Base-by-base conservation (phyloP, 495 filamentous ascomycete genomes). In the Aspergillus affinis region DNA sequence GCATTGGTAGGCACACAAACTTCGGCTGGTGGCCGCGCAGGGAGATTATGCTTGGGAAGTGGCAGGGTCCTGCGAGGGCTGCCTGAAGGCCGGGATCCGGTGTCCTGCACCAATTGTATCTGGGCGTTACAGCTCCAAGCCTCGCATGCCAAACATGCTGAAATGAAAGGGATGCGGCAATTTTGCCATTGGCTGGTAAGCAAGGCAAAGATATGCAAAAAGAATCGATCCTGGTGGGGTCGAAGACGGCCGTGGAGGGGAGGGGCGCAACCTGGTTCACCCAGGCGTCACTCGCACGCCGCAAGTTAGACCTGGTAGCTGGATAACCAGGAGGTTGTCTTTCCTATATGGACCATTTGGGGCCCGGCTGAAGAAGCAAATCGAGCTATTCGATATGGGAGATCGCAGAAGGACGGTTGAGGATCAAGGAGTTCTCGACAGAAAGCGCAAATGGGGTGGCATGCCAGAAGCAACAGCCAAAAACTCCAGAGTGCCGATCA, bases 1-100 rank as follows among this genome's bases (percentile, higher is more conserved):
- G 63, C 56, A 61, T 41, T 62, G 8, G 50, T 50, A 61, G 32
- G 55, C 36, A 66, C 47, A 30, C 61, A 67, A 59, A 67, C 59
- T 58, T 67, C 47, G 48, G 59, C 61, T 18, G 51, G 61, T 44
- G 61, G 61, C 58, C 58, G 59, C 17, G 65, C 64, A 26, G 60
- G 64, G 29, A 67, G 61, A 27, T 61, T 54, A 63, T 59, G 54
- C 51, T 67, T 63, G 36, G 55, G 51, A 57, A 27, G 47, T 59
- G 60, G 51, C 54, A 66, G 58, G 47, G 60, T 56, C 30, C 48
- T 50, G 54, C 54, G 57, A 51, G 47, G 36, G 47, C 46, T 23
- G 45, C 26, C 23, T 29, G 44, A 44, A 47, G 19, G 10, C 18
- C 13, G 51, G 5, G 29, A 54, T 53, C 4, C 30, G 32, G 51